phyloP scores from a whole-genome alignment of 139 green algal species.

The Diplosphaera chodatii region DNA sequence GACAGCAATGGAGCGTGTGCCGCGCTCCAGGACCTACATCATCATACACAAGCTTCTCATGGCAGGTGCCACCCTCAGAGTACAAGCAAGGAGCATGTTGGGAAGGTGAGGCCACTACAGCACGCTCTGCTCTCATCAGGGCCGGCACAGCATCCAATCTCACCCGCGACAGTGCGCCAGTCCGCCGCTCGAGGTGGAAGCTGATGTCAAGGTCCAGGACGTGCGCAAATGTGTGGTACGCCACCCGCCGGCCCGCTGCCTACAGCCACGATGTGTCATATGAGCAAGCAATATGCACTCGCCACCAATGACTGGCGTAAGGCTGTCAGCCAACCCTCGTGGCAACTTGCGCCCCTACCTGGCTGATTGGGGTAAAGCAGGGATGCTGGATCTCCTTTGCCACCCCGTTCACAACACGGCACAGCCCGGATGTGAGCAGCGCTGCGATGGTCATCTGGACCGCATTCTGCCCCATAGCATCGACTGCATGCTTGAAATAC shows the following conservation, averaged over 20 bases:
- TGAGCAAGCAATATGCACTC: too few relatives aligned
- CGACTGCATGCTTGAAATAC: conserved; percentile 71
- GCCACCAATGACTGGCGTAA: too few relatives aligned
- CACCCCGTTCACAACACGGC: conserved; percentile 58
- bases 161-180: conserved; percentile 66
- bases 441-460: conserved; percentile 6
- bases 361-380: conserved; percentile 74
- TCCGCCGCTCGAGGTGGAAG: conserved; percentile 85
- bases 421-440: conserved; percentile 36
- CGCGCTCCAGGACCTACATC: conserved; percentile 12
- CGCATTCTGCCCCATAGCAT: conserved; percentile 42
- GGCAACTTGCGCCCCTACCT: conserved; percentile 36
- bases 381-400: conserved; percentile 77
- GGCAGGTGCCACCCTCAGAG: too few relatives aligned
- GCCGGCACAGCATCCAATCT: too few relatives aligned
- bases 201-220: conserved; percentile 73
- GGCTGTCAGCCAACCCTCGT: too few relatives aligned
- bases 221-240: conserved; percentile 75
- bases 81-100: too few relatives aligned
- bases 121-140: too few relatives aligned
- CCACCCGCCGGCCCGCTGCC: conserved; percentile 50
- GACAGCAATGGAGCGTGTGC: conserved; percentile 80
- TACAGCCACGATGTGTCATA: conserved; percentile 27
- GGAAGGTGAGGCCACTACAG: too few relatives aligned
- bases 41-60: too few relatives aligned